Base-by-base conservation (phyloP, 495 filamentous ascomycete species). In the Parachaetomium inaequale region DNA sequence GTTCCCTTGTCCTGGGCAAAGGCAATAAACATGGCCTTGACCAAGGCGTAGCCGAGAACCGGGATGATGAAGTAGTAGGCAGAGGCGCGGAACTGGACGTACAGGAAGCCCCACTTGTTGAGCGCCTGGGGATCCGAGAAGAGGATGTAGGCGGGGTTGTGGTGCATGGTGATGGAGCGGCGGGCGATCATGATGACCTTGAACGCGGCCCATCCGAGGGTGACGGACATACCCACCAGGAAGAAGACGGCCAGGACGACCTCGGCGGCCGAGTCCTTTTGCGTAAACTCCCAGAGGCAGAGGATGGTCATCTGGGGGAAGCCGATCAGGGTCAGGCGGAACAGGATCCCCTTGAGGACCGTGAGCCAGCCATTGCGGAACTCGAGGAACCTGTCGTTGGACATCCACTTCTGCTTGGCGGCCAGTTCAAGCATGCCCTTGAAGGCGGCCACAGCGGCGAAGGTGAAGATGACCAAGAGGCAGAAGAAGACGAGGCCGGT, bases 51-150 rank as follows among this genome's bases (percentile, higher is more conserved):
- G 36, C 79, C 69, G 29, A 98, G 82, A 47, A 88, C 74, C 0
- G 93, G 93, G 19, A 95, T 84, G 70, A 98, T 90, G 74, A 96
- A 98, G 81, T 96, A 98, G 79, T 98, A 98, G 21, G 92, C 90
- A 0, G 93, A 94, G 19, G 94, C 93, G 57, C 93, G 87, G 81
- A 96, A 98, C 74, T 98, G 94, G 55, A 98, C 91, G 74, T 98
- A 98, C 47, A 98, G 81, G 79, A 98, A 98, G 26, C 94, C 94
- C 94, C 93, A 97, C 79, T 96, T 96, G 84, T 98, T 97, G 63
- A 98, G 80, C 38, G 90, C 87, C 58, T 90, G 83, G 15, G 93
- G 93, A 69, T 98, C 94, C 17, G 94, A 96, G 80, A 94, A 98
- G 38, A 98, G 86, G 70, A 98, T 97, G 69, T 96, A 98, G 43